Conservation (phyloP, 2,329 filamentous ascomycete genomes). For the Lecanicillium sp. region DNA sequence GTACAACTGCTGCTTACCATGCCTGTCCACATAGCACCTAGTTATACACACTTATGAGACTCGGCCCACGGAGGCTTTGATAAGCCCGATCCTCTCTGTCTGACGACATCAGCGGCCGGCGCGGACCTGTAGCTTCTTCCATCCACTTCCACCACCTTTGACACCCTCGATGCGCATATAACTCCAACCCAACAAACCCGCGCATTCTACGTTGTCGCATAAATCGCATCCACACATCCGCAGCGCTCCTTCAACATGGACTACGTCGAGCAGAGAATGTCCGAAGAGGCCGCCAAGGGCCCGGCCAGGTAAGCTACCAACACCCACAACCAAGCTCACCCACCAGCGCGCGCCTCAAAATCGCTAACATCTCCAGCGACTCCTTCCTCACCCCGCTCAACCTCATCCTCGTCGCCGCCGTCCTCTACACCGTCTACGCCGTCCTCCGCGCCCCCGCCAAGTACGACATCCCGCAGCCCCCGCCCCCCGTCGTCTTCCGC, state of each 20-base stretch:
- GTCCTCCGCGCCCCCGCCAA: conserved; percentile 45
- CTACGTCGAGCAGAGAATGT: conserved; percentile 51
- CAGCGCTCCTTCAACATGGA: conserved; percentile 40
- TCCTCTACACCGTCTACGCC: conserved; percentile 54
- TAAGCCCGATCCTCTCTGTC: background rate
- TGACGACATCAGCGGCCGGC: background rate
- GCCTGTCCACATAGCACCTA: too few relatives aligned
- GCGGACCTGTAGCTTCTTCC: background rate
- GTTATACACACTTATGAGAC: too few relatives aligned
- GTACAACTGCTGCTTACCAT: too few relatives aligned
- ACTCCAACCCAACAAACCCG: too few relatives aligned
- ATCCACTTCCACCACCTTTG: background rate
- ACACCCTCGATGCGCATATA: background rate
- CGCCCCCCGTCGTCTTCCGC: conserved; percentile 55
- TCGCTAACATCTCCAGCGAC: conserved; percentile 27
- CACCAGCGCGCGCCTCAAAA: too few relatives aligned
- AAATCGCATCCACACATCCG: background rate
- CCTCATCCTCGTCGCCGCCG: conserved; percentile 49
- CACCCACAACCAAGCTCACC: background rate
- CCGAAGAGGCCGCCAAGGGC: conserved; percentile 45
- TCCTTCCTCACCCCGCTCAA: conserved; percentile 57
- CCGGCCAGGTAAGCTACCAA: conserved; percentile 28
- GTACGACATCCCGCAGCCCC: conserved; percentile 42
- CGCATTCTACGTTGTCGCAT: too few relatives aligned
- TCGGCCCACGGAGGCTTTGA: too few relatives aligned